These are phyloP conservation scores for Flaveria linearis DNA, from an alignment of 129 eudicot genomes.

Conservation along the genomic window DNA sequence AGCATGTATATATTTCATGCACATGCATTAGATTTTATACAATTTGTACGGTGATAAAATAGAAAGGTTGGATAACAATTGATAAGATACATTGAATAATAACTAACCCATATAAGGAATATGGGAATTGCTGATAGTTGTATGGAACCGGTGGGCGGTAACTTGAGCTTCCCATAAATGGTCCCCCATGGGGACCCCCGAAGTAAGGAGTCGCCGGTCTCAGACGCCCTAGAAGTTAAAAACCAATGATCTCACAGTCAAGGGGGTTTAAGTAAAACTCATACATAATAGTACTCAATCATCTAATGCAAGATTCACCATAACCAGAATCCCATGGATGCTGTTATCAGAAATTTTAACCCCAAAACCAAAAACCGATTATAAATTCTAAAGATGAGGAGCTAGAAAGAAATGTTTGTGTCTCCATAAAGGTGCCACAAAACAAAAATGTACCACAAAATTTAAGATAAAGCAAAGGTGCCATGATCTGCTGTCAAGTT, in stretches of 20 bases:
- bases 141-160: conserved; percentile 52
- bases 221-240: conserved; percentile 45
- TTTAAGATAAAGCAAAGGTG: not conserved
- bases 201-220: conserved; percentile 49
- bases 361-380: too few species aligned
- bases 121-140: conserved; percentile 55
- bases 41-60: not conserved
- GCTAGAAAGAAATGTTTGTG: too few species aligned
- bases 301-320: too few species aligned
- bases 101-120: conserved; percentile 58
- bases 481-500: not conserved
- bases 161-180: conserved; percentile 46
- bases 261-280: too few species aligned
- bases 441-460: not conserved
- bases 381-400: too few species aligned
- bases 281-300: too few species aligned
- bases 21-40: not conserved
- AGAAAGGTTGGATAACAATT: conserved; percentile 1
- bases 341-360: too few species aligned
- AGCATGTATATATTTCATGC: not conserved
- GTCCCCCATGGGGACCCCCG: conserved; percentile 47
- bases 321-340: too few species aligned
- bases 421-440: too few species aligned
- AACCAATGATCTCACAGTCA: conserved; percentile 1
- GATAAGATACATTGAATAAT: conserved; percentile 16